phyloP scores from a whole-genome alignment of 176 grass and related monocot species.

The Aechmea fasciata region DNA sequence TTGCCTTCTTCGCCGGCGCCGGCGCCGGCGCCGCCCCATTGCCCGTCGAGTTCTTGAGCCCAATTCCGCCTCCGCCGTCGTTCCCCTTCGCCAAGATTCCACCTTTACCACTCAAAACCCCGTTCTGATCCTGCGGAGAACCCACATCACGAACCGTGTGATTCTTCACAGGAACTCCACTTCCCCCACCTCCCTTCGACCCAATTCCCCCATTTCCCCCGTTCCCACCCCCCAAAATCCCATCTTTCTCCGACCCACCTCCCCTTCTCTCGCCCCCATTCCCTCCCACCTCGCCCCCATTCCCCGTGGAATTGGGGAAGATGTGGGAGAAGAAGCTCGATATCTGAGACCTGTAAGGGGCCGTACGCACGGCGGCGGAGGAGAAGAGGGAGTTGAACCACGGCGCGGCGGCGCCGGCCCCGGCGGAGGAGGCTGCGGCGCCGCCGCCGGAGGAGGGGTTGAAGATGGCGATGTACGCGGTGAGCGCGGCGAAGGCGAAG shows the following conservation, averaged over 20 bases:
- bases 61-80: too few species aligned
- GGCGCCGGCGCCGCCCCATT: too few species aligned
- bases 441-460: slow-evolving; percentile 30
- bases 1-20: too few species aligned
- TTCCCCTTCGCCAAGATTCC: slow-evolving; percentile 1
- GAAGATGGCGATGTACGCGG: slow-evolving; percentile 51
- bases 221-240: slow-evolving; percentile 10
- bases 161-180: slow-evolving; percentile 8
- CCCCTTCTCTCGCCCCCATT: slow-evolving; percentile 2
- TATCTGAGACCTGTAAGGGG: slow-evolving; percentile 50
- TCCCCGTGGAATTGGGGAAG: slow-evolving; percentile 40
- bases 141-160: background rate
- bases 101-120: slow-evolving; percentile 12
- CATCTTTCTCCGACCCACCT: slow-evolving; percentile 6
- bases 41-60: background rate
- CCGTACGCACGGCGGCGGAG: slow-evolving; percentile 35
- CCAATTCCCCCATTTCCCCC: slow-evolving; percentile 8
- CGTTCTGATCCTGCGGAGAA: slow-evolving; percentile 15
- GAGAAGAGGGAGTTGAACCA: slow-evolving; percentile 57
- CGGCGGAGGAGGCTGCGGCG: slow-evolving; percentile 28
- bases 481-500: slow-evolving; percentile 52
- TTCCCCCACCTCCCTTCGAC: slow-evolving; percentile 10
- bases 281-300: slow-evolving; percentile 4
- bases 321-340: slow-evolving; percentile 52
- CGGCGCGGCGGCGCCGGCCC: slow-evolving; percentile 20